These are phyloP conservation scores for Takashimella tepidaria DNA, from an alignment of 1,284 basidiomycete genomes.

Conservation along the genomic window DNA sequence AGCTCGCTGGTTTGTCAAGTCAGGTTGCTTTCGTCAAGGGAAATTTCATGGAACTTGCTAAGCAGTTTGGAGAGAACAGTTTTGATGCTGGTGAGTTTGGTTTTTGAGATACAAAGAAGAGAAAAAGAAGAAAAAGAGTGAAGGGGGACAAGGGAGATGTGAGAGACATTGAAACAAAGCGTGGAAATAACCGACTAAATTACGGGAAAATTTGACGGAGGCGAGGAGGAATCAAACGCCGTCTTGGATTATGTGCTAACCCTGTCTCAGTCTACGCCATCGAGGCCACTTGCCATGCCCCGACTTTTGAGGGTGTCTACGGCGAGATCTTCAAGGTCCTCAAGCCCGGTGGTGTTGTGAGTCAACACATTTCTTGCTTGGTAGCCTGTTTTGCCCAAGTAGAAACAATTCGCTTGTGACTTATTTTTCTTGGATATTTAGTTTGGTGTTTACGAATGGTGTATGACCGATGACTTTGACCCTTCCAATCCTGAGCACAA, in stretches of 20 bases:
- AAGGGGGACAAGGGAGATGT: background rate
- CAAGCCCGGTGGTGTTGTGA: slow-evolving; percentile 90
- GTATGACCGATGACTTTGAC: slow-evolving; percentile 95
- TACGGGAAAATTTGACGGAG: no score
- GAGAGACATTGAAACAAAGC: no score
- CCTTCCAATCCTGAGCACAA: slow-evolving; percentile 82
- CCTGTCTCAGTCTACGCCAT: slow-evolving; percentile 77
- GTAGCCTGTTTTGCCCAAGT: background rate
- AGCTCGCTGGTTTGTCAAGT: slow-evolving; percentile 66
- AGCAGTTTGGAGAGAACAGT: slow-evolving; percentile 87
- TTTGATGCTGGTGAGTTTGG: slow-evolving; percentile 79
- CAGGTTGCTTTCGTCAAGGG: slow-evolving; percentile 81
- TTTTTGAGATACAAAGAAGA: background rate
- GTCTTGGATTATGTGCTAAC: no score
- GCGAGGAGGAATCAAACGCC: no score
- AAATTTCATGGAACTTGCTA: slow-evolving; percentile 92
- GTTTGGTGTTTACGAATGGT: slow-evolving; percentile 99
- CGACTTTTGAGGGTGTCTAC: slow-evolving; percentile 92
- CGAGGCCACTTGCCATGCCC: slow-evolving; percentile 95
- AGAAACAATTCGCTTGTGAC: background rate
- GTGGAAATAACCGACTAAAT: no score
- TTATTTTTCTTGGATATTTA: slow-evolving; percentile 35
- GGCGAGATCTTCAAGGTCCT: slow-evolving; percentile 88
- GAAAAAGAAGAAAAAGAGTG: background rate
- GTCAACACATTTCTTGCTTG: slow-evolving; percentile 41